These are phyloP conservation scores for Schwanniomyces etchellsii DNA, from an alignment of 1,139 yeast species.

Conservation along the genomic window DNA sequence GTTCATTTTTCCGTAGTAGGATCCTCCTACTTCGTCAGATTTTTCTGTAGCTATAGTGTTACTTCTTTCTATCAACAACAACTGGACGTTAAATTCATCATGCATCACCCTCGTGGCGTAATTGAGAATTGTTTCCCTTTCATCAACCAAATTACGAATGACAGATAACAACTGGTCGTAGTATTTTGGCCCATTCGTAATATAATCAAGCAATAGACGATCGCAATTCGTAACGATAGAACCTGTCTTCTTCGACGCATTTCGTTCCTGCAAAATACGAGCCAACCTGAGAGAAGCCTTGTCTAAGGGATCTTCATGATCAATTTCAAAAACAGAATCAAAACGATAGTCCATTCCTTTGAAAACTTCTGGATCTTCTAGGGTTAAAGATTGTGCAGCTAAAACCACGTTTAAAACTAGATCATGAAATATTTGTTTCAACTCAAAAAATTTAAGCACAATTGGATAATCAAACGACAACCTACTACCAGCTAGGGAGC, in stretches of 20 bases:
- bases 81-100: conserved; percentile 59
- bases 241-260: conserved; percentile 33
- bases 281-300: conserved; percentile 46
- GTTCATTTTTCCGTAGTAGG: conserved; percentile 32
- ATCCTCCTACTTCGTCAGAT: conserved; percentile 32
- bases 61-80: conserved; percentile 56
- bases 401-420: conserved; percentile 54
- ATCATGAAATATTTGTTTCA: conserved; percentile 71
- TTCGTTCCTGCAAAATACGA: conserved; percentile 40
- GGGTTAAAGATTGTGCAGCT: conserved; percentile 65
- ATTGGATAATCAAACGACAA: conserved; percentile 54
- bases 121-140: conserved; percentile 62
- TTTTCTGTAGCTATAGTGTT: conserved; percentile 43
- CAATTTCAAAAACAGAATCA: conserved; percentile 21
- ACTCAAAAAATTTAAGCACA: conserved; percentile 66
- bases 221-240: conserved; percentile 47
- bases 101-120: conserved; percentile 77
- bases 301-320: conserved; percentile 32
- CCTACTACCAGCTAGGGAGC: conserved; percentile 7
- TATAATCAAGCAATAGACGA: conserved; percentile 37
- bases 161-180: conserved; percentile 39
- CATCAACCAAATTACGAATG: conserved; percentile 58
- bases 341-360: conserved; percentile 48
- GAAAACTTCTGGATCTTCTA: conserved; percentile 71
- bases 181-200: conserved; percentile 41